Conservation (phyloP, 305 asterid genomes). For the Fraxinus sp. region DNA sequence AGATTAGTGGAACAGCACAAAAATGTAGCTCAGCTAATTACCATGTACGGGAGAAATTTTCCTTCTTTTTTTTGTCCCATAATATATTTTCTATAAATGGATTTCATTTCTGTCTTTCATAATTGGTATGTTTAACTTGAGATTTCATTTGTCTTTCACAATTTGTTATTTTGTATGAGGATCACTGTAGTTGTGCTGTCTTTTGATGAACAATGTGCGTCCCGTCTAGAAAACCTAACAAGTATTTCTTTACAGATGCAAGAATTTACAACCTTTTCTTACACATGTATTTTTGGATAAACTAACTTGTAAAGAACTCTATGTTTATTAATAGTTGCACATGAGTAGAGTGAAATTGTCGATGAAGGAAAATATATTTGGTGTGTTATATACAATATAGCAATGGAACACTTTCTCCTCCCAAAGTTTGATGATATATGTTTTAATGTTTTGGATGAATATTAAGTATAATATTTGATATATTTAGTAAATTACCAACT, state of each 20-base stretch:
- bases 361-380: background rate
- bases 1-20: constrained; percentile 90
- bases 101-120: background rate
- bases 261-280: background rate
- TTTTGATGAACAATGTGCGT: constrained; percentile 17
- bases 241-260: background rate
- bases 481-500: background rate
- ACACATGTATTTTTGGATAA: background rate
- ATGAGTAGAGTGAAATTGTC: constrained; percentile 13
- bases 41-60: constrained; percentile 58
- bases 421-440: constrained; percentile 5
- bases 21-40: constrained; percentile 82
- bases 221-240: background rate
- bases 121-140: background rate
- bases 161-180: background rate
- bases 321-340: background rate
- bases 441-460: background rate
- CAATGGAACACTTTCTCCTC: constrained; percentile 19
- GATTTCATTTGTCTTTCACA: background rate
- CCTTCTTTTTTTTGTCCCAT: constrained; percentile 17
- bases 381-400: background rate
- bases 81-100: constrained; percentile 9
- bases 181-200: constrained; percentile 12
- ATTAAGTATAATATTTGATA: background rate
- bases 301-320: background rate